Evolutionary conservation across 176 grass and related monocot genomes (phyloP), one percentile per base, ranked within the genome.

Genomic region (Carex pumila): DNA sequence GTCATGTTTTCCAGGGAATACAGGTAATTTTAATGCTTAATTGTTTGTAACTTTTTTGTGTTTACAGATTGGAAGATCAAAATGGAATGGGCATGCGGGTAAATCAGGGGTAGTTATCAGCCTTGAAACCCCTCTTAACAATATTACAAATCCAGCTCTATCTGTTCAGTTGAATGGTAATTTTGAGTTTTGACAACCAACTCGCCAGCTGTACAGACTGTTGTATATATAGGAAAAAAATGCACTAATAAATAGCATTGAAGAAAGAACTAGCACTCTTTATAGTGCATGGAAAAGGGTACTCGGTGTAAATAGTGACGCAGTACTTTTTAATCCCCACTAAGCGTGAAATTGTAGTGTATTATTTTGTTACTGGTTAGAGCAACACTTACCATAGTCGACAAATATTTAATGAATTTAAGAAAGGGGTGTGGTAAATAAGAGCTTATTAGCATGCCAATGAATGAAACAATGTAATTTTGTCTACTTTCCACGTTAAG

Each of bases 51-150:
- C 65, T 12, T 55, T 25, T 34, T 61, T 7, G 17, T 64, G 58
- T 84, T 89, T 67, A 31, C 83, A 99, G 96, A 80, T 99, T 85
- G 96, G 96, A 66, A 89, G 91, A 87, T 99, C 96, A 7, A 99
- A 94, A 85, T 95, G 87, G 91, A 99, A 99, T 86, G 91, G 93
- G 1, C 86, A 95, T 86, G 85, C 88, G 0, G 88, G 96, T 37
- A 94, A 69, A 65, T 90, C 96, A 1, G 96, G 96, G n/a, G 30
- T 99, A 67, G 91, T 89, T 41, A 21, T 99, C 71, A 95, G 91
- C 68, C 62, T 91, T 86, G 93, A 99, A 85, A 91, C 83, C 65
- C 93, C 96, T 66, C 71, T 95, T 18, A 85, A 86, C 85, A 95
- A 91, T 68, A 36, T 89, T 85, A 86, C 80, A 78, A 88, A 86